These are phyloP conservation scores for Smallanthus sonchifolius DNA, from an alignment of 129 eudicot species.

Conservation along the genomic window DNA sequence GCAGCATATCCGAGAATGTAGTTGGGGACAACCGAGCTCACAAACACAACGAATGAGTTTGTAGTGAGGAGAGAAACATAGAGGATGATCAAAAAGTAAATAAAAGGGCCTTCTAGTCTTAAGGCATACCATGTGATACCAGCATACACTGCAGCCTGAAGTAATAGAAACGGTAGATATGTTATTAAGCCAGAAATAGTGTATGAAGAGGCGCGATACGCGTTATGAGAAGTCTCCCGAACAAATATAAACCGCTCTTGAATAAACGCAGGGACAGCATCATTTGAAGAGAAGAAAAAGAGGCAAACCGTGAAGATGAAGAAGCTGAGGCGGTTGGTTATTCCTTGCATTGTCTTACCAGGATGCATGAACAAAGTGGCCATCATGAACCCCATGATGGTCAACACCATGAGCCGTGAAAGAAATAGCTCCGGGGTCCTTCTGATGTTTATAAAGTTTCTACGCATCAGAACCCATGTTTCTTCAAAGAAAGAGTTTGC, in stretches of 20 bases:
- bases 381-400: slow-evolving; percentile 80
- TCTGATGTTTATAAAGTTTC: slow-evolving; percentile 67
- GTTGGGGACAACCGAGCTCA: slow-evolving; percentile 80
- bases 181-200: slow-evolving; percentile 71
- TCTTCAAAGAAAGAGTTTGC: slow-evolving; percentile 59
- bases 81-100: slow-evolving; percentile 54
- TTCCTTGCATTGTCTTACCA: slow-evolving; percentile 40
- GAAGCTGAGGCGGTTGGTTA: slow-evolving; percentile 72
- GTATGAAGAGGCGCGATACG: slow-evolving; percentile 75
- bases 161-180: slow-evolving; percentile 60
- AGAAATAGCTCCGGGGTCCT: slow-evolving; percentile 80
- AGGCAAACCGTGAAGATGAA: slow-evolving; percentile 78
- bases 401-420: slow-evolving; percentile 65
- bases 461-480: slow-evolving; percentile 64
- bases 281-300: slow-evolving; percentile 81
- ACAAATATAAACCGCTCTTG: slow-evolving; percentile 79
- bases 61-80: slow-evolving; percentile 70
- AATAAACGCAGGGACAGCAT: slow-evolving; percentile 79
- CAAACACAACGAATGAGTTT: slow-evolving; percentile 74
- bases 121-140: slow-evolving; percentile 64
- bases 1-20: slow-evolving; percentile 84
- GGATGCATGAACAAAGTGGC: slow-evolving; percentile 76
- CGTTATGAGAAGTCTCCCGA: slow-evolving; percentile 81
- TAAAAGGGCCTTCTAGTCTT: slow-evolving; percentile 48
- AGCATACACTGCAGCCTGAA: slow-evolving; percentile 65